Conservation (phyloP, 225 moss, liverwort and hornwort species). For the Anthoceros angustus region DNA sequence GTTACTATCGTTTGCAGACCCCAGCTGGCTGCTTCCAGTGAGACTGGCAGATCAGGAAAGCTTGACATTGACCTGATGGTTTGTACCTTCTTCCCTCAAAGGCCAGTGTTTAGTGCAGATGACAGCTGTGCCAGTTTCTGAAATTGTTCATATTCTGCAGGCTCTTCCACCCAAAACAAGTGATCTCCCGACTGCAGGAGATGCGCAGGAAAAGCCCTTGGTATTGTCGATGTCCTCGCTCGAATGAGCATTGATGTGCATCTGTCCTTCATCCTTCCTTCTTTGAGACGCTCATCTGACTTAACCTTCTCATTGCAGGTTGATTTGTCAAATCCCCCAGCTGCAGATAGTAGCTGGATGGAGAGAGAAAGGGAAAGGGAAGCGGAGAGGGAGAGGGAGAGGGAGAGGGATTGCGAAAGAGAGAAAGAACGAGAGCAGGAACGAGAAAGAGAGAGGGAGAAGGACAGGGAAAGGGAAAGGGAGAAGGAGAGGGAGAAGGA, state of each 20-base stretch:
- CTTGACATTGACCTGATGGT: slow-evolving; percentile 70
- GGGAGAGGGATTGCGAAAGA: slow-evolving; percentile 5
- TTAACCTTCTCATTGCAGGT: slow-evolving; percentile 16
- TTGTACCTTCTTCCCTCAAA: slow-evolving; percentile 4
- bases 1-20: slow-evolving; percentile 22
- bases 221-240: no score
- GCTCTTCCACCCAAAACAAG: not conserved
- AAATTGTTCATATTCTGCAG: not conserved
- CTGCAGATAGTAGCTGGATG: slow-evolving; percentile 21
- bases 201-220: not conserved
- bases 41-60: slow-evolving; percentile 22
- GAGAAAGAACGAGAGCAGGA: slow-evolving; percentile 11
- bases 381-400: slow-evolving; percentile 10
- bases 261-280: no score
- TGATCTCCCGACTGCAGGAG: not conserved
- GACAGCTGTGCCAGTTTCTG: no score
- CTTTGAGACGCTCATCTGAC: not conserved
- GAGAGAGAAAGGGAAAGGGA: slow-evolving; percentile 28
- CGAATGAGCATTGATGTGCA: no score
- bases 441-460: slow-evolving; percentile 12
- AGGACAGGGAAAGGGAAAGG: slow-evolving; percentile 10
- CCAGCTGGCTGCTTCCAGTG: slow-evolving; percentile 19
- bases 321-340: slow-evolving; percentile 16
- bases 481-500: slow-evolving; percentile 7
- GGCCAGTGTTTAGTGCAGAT: not conserved